phyloP scores from a whole-genome alignment of 805 yeast genomes.

The Cyberlindnera saturnus region DNA sequence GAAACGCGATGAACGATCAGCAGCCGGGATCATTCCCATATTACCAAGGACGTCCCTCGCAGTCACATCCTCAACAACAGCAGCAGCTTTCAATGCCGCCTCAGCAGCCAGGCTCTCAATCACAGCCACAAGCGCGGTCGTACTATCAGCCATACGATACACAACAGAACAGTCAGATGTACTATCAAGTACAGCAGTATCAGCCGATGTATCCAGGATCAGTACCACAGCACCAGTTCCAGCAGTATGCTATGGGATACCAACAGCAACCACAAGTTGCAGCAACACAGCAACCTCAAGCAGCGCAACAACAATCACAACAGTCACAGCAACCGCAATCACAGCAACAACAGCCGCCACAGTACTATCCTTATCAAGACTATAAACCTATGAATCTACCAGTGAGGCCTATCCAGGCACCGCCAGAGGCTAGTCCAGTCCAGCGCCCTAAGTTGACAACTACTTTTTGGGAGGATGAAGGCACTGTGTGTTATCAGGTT shows the following conservation, averaged over 20 bases:
- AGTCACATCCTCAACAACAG: conserved; percentile 5
- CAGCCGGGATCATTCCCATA: neutral
- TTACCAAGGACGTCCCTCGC: conserved; percentile 2
- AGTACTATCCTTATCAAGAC: neutral
- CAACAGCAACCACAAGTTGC: neutral
- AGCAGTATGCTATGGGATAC: neutral
- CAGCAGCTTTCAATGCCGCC: conserved; percentile 11
- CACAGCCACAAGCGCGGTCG: neutral
- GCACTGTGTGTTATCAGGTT: conserved; percentile 65
- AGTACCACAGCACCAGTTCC: neutral
- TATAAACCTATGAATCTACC: neutral
- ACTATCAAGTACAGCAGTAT: conserved; percentile 4
- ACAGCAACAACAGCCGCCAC: neutral
- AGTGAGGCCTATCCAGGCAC: neutral
- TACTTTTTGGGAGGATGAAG: conserved; percentile 74
- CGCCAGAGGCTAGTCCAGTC: neutral
- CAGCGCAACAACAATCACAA: neutral
- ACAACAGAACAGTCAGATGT: conserved; percentile 7
- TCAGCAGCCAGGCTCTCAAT: conserved; percentile 8
- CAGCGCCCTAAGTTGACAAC: conserved; percentile 58
- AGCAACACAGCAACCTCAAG: neutral
- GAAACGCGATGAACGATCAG: neutral
- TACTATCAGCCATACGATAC: conserved; percentile 1
- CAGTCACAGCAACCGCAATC: neutral
- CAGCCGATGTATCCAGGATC: neutral